phyloP scores from a whole-genome alignment of 495 filamentous ascomycete species.

The Talaromyces borbonicus region DNA sequence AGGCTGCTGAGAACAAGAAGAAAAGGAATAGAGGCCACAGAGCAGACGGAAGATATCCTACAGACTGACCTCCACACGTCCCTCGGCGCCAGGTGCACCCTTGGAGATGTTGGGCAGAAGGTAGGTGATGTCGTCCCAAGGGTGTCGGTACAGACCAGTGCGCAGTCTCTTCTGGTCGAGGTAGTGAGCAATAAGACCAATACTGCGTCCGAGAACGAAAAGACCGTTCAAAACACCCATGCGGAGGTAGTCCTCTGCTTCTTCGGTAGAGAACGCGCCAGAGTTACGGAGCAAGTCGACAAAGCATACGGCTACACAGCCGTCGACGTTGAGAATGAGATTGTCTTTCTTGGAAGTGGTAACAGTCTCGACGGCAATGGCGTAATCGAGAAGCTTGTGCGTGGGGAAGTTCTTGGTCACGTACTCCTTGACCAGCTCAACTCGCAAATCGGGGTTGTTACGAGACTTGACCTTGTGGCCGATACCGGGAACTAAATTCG shows the following conservation, averaged over 20 bases:
- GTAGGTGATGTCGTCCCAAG: constrained; percentile 98
- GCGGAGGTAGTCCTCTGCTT: constrained; percentile 48
- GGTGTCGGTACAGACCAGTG: constrained; percentile 96
- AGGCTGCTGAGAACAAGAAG: constrained; percentile 6
- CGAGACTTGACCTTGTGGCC: constrained; percentile 98
- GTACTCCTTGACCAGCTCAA: constrained; percentile 98
- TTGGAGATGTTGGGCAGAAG: constrained; percentile 74
- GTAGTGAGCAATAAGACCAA: constrained; percentile 98
- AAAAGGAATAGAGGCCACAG: constrained; percentile 10
- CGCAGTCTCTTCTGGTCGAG: constrained; percentile 98
- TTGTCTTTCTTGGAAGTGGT: constrained; percentile 99
- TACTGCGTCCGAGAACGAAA: constrained; percentile 91
- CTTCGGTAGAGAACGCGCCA: constrained; percentile 70
- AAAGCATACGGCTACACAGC: constrained; percentile 96
- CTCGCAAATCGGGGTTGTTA: constrained; percentile 98
- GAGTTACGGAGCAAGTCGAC: constrained; percentile 96
- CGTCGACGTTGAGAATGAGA: constrained; percentile 98
- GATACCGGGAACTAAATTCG: constrained; percentile 71
- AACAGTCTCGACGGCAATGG: constrained; percentile 93
- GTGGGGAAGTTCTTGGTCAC: constrained; percentile 94
- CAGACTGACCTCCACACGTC: constrained; percentile 81
- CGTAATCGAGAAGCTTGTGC: constrained; percentile 96
- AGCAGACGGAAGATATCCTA: constrained; percentile 29
- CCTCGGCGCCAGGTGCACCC: constrained; percentile 66
- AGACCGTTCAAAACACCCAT: constrained; percentile 99